Conservation (phyloP, 371 early-diverging fungal genomes). For the Dichotomocladium elegans region DNA sequence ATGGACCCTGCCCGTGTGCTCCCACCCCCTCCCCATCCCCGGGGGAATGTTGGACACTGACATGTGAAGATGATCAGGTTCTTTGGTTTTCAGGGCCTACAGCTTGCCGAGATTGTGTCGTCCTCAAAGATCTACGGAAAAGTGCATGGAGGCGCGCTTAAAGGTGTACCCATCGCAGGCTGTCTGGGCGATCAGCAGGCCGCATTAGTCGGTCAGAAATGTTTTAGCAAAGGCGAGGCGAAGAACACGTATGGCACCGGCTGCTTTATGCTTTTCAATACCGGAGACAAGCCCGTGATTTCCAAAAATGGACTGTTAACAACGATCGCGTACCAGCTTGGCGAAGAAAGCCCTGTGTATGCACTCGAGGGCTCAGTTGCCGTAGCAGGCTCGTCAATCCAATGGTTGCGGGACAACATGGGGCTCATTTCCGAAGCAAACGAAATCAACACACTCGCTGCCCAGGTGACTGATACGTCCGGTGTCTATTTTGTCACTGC, state of each 20-base stretch:
- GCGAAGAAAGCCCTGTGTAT: constrained; percentile 68
- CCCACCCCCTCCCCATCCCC: too few relatives aligned
- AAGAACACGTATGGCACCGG: constrained; percentile 98
- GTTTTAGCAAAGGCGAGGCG: constrained; percentile 65
- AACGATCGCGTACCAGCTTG: constrained; percentile 91
- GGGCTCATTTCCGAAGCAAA: constrained; percentile 65
- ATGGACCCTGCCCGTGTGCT: not conserved
- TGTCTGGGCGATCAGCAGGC: constrained; percentile 97
- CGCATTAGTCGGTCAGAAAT: constrained; percentile 93
- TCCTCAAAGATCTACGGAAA: constrained; percentile 81
- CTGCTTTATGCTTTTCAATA: constrained; percentile 95
- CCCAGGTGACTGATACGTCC: constrained; percentile 68
- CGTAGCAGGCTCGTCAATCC: constrained; percentile 89
- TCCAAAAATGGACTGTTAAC: constrained; percentile 87
- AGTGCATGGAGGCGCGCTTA: constrained; percentile 51
- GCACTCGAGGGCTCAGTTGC: constrained; percentile 96
- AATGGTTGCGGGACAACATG: constrained; percentile 90
- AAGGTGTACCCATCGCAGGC: constrained; percentile 75
- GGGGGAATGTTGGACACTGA: not conserved
- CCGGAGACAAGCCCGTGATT: constrained; percentile 71
- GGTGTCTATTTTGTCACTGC: constrained; percentile 97
- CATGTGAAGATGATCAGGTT: constrained; percentile 18
- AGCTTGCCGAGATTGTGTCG: constrained; percentile 80
- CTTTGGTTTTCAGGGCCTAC: constrained; percentile 24
- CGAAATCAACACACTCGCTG: constrained; percentile 62